These are phyloP conservation scores for Sporothrix inflata DNA, from an alignment of 2,329 filamentous ascomycete species.

Conservation along the genomic window DNA sequence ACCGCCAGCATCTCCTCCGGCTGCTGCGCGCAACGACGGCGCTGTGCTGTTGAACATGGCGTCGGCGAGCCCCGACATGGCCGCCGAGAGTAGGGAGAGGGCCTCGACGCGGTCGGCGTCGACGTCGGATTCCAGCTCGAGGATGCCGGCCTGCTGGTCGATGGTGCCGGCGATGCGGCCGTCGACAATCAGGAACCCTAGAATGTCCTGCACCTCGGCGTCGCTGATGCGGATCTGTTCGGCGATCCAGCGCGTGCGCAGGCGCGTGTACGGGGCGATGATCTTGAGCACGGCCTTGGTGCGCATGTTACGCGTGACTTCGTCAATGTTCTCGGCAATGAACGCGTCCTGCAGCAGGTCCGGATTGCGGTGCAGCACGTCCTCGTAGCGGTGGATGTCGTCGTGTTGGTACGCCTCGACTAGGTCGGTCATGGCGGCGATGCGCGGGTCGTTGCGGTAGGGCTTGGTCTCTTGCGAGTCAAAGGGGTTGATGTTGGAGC, in stretches of 20 bases:
- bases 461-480: slow-evolving; percentile 99
- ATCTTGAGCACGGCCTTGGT: slow-evolving; percentile 93
- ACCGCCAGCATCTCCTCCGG: background rate
- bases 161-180: slow-evolving; percentile 85
- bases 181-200: slow-evolving; percentile 92
- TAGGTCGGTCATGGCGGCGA: slow-evolving; percentile 94
- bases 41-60: slow-evolving; percentile 79
- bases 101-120: slow-evolving; percentile 76
- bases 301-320: slow-evolving; percentile 96
- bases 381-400: slow-evolving; percentile 89
- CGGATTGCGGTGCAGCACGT: slow-evolving; percentile 81
- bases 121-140: slow-evolving; percentile 73
- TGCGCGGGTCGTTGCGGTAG: slow-evolving; percentile 92
- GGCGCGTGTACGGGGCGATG: slow-evolving; percentile 91
- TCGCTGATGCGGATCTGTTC: slow-evolving; percentile 84
- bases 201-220: slow-evolving; percentile 87
- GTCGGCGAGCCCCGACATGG: slow-evolving; percentile 69
- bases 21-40: slow-evolving; percentile 53
- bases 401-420: slow-evolving; percentile 96
- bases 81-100: slow-evolving; percentile 71
- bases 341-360: slow-evolving; percentile 91
- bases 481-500: slow-evolving; percentile 97
- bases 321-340: slow-evolving; percentile 98
- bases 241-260: slow-evolving; percentile 86
- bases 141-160: slow-evolving; percentile 81